A percentile compares a stretch with the other conserved stretches of the same genome.
These are phyloP conservation scores for Saccharomyces paradoxus DNA, from an alignment of 805 yeast genomes.

Conservation along the genomic window DNA sequence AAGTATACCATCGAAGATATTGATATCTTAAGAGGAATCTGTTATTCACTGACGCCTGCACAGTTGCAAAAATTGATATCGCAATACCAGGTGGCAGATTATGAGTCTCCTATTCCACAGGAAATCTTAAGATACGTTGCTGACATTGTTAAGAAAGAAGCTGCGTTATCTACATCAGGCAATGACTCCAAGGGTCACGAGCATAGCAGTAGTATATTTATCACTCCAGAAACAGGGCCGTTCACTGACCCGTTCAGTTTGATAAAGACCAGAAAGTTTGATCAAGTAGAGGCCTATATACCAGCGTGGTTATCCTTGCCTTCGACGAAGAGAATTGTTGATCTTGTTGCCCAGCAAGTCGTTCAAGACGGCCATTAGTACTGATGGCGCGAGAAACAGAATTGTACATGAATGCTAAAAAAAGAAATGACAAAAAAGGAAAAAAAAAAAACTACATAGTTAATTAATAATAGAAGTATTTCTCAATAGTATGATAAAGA, in stretches of 20 bases:
- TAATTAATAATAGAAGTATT: background rate
- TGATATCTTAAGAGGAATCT: conserved; percentile 85
- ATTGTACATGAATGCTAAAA: background rate
- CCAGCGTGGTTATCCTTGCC: conserved; percentile 93
- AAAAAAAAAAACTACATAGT: background rate
- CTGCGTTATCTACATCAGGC: conserved; percentile 18
- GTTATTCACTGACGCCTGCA: conserved; percentile 88
- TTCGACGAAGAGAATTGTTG: conserved; percentile 77
- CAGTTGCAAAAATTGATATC: conserved; percentile 89
- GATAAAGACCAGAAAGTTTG: conserved; percentile 67
- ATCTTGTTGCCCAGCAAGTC: conserved; percentile 77
- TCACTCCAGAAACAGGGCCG: conserved; percentile 61
- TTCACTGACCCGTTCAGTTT: conserved; percentile 78
- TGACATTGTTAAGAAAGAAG: conserved; percentile 58
- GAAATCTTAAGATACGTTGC: conserved; percentile 76
- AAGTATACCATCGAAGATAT: conserved; percentile 85
- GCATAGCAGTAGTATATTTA: conserved; percentile 49
- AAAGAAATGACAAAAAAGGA: background rate
- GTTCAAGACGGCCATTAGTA: conserved; percentile 41
- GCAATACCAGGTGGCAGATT: conserved; percentile 86
- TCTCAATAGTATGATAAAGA: background rate
- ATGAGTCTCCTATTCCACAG: conserved; percentile 84
- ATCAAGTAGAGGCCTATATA: conserved; percentile 79
- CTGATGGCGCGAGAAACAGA: background rate
- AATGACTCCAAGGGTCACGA: conserved; percentile 42